Evolutionary conservation across 345 rosid species (phyloP).

Genomic region (Populus ilicifolia): DNA sequence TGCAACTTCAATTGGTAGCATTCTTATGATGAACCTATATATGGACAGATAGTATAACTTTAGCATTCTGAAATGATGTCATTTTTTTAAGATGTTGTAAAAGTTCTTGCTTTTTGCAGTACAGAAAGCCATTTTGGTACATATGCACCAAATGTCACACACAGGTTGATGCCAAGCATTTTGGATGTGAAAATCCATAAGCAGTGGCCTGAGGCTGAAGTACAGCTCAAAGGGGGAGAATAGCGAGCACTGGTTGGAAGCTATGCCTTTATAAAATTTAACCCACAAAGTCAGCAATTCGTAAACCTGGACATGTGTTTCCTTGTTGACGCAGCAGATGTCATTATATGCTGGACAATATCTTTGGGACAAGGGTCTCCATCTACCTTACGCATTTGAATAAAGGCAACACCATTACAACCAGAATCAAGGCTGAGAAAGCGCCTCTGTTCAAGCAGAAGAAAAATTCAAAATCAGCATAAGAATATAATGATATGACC

Average conservation of each 20-base stretch:
- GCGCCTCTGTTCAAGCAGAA: slow-evolving; percentile 55
- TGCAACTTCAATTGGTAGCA: slow-evolving; percentile 78
- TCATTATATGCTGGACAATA: slow-evolving; percentile 82
- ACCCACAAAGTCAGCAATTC: slow-evolving; percentile 4
- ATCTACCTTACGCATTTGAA: slow-evolving; percentile 88
- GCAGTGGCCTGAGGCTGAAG: neutral
- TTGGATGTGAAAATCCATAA: neutral
- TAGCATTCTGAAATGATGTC: neutral
- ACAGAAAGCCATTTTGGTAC: neutral
- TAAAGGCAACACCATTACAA: slow-evolving; percentile 78
- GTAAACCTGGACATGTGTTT: slow-evolving; percentile 90
- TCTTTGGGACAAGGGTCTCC: slow-evolving; percentile 84
- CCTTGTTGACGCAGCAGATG: slow-evolving; percentile 70
- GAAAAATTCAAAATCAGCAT: neutral
- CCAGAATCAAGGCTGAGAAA: slow-evolving; percentile 84
- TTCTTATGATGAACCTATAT: slow-evolving; percentile 77
- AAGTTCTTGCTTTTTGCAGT: neutral
- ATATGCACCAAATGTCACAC: neutral
- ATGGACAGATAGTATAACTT: neutral
- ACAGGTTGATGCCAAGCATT: neutral
- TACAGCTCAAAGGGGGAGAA: neutral
- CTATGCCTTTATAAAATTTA: neutral
- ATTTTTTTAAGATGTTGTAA: neutral
- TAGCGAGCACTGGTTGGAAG: neutral
- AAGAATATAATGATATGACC: neutral